Percentiles rank a stretch among this genome's conserved stretches.
phyloP scores from a whole-genome alignment of 164 flowering plant species.

The Aristolochia contorta region DNA sequence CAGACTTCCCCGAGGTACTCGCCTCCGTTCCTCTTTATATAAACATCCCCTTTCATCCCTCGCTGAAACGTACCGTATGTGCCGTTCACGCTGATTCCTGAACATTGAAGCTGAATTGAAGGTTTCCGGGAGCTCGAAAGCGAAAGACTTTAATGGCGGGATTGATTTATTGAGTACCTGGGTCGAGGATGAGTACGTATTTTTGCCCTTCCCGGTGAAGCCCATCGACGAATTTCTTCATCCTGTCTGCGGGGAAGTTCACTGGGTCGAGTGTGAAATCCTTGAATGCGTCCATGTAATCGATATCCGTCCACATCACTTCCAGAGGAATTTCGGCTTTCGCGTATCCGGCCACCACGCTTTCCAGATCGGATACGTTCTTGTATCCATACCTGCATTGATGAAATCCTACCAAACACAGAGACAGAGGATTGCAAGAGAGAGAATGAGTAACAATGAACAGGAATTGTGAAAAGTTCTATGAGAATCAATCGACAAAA shows the following conservation, averaged over 20 bases:
- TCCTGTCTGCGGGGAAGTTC: conserved; percentile 44
- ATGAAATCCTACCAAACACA: conserved; percentile 51
- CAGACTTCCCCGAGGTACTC: conserved; percentile 65
- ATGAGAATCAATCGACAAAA: too few species aligned
- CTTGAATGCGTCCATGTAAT: conserved; percentile 76
- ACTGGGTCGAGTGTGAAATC: conserved; percentile 80
- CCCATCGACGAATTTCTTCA: conserved; percentile 39
- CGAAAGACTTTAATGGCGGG: too few species aligned
- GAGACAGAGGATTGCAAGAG: background rate
- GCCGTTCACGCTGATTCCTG: conserved; percentile 59
- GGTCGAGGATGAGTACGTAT: conserved; percentile 70
- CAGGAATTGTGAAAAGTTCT: too few species aligned
- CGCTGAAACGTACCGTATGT: conserved; percentile 47
- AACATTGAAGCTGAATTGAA: too few species aligned
- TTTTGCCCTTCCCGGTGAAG: conserved; percentile 65
- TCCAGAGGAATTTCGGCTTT: conserved; percentile 76
- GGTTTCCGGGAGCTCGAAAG: too few species aligned
- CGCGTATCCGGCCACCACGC: conserved; percentile 70
- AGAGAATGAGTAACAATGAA: too few species aligned
- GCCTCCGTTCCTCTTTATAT: conserved; percentile 40
- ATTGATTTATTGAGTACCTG: too few species aligned
- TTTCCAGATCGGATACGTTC: conserved; percentile 45
- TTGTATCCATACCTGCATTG: conserved; percentile 82
- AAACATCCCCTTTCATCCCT: conserved; percentile 56
- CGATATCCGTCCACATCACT: conserved; percentile 90